Conservation (phyloP, 2,329 filamentous ascomycete genomes). For the Aureobasidium sp. region DNA sequence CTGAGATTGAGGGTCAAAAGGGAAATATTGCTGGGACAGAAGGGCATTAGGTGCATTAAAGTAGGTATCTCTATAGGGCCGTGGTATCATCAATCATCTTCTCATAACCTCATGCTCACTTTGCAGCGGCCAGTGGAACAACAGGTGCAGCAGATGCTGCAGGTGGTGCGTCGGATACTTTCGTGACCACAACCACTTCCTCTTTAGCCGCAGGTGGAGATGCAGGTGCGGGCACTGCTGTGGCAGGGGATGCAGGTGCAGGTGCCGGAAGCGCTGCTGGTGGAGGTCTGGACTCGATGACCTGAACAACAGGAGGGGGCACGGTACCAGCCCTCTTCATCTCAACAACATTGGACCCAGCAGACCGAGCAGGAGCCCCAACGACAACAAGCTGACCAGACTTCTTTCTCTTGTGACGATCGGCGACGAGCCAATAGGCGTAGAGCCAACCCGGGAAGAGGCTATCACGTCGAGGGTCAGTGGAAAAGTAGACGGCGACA, state of each 20-base stretch:
- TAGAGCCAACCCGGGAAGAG: background rate
- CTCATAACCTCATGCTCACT: background rate
- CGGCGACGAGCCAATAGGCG: background rate
- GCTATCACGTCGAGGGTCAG: conserved; percentile 26
- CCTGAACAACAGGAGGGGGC: background rate
- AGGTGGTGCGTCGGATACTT: background rate
- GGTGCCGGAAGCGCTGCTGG: background rate
- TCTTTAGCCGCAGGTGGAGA: background rate
- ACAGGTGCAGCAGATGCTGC: background rate
- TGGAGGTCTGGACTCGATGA: background rate
- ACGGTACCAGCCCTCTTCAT: background rate
- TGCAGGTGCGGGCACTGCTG: background rate
- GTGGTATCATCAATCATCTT: background rate
- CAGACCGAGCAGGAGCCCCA: background rate
- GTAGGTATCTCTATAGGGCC: background rate
- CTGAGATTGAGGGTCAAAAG: background rate
- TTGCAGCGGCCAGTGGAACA: background rate
- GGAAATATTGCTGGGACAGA: background rate
- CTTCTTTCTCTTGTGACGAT: background rate
- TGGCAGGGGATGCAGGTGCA: background rate
- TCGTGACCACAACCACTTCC: background rate
- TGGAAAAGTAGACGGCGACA: conserved; percentile 37
- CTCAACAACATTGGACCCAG: background rate
- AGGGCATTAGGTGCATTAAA: background rate
- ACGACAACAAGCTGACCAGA: background rate